Conservation (phyloP, 176 grass and related monocot species). For the Thalia dealbata region DNA sequence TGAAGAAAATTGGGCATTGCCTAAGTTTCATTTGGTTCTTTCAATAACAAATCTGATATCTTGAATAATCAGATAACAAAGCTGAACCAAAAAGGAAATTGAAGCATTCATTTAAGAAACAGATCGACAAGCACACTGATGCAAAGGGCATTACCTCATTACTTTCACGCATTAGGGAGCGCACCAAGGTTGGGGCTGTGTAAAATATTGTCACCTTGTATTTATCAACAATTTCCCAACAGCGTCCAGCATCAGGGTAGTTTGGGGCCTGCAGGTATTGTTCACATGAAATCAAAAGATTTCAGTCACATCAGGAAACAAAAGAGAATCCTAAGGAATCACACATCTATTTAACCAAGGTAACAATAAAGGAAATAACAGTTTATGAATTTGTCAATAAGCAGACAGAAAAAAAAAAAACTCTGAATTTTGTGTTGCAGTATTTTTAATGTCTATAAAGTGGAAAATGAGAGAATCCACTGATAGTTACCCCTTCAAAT, state of each 20-base stretch:
- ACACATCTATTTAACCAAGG: not conserved
- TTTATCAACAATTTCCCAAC: constrained; percentile 96
- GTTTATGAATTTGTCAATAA: not conserved
- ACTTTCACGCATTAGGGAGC: constrained; percentile 90
- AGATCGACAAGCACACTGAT: not conserved
- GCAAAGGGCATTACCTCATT: constrained; percentile 33
- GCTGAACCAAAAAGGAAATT: not conserved
- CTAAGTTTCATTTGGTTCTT: too few relatives aligned
- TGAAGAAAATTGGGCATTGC: too few relatives aligned
- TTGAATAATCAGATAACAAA: not conserved
- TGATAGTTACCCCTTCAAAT: constrained; percentile 79
- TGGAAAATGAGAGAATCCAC: not conserved
- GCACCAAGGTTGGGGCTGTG: constrained; percentile 90
- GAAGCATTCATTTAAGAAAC: not conserved
- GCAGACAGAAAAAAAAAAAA: not conserved
- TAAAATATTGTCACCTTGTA: constrained; percentile 94
- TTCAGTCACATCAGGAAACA: not conserved
- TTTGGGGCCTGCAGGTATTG: constrained; percentile 67
- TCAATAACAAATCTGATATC: not conserved
- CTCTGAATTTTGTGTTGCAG: not conserved
- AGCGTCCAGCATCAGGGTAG: constrained; percentile 80
- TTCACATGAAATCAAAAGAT: constrained; percentile 10
- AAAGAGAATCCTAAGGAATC: not conserved
- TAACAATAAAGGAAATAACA: not conserved
- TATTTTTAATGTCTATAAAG: not conserved